Conservation (phyloP, 768 basidiomycete species). For the Terana coerulea region DNA sequence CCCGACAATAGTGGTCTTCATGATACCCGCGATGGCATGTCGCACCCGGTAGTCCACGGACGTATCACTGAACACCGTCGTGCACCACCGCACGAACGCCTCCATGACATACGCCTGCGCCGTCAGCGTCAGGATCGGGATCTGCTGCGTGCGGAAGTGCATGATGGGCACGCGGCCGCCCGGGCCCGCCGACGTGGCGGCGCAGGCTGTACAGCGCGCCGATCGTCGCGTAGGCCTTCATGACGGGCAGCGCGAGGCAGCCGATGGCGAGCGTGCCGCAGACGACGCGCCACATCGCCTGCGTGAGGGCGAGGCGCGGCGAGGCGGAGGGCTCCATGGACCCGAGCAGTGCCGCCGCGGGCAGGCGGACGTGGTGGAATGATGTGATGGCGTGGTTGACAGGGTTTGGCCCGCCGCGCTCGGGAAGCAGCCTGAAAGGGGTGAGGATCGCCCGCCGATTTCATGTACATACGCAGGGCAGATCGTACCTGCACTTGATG, state of each 20-base stretch:
- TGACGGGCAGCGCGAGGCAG: conserved; percentile 36
- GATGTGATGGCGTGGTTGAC: conserved; percentile 33
- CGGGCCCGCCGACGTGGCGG: conserved; percentile 46
- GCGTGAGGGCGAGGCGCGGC: conserved; percentile 14
- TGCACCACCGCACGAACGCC: conserved; percentile 39
- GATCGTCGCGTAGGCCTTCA: conserved; percentile 52
- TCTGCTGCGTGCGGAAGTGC: conserved; percentile 62
- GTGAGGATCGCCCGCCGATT: no score
- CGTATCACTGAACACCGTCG: conserved; percentile 34
- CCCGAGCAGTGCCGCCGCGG: conserved; percentile 25
- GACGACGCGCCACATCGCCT: conserved; percentile 20
- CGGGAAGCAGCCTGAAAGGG: conserved; percentile 7
- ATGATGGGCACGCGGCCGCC: conserved; percentile 49
- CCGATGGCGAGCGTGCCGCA: conserved; percentile 23
- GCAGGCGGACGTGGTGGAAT: conserved; percentile 29
- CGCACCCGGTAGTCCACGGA: conserved; percentile 43
- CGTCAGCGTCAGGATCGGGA: conserved; percentile 50
- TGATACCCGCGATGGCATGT: conserved; percentile 52
- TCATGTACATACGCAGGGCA: no score
- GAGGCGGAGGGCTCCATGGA: conserved; percentile 9
- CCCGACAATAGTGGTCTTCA: conserved; percentile 51
- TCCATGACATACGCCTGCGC: conserved; percentile 50
- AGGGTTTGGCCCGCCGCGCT: conserved; percentile 13
- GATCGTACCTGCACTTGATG: conserved; percentile 18
- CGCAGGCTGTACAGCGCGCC: conserved; percentile 55